phyloP scores from a whole-genome alignment of 495 filamentous ascomycete species.

The Podospora pseudocomata region DNA sequence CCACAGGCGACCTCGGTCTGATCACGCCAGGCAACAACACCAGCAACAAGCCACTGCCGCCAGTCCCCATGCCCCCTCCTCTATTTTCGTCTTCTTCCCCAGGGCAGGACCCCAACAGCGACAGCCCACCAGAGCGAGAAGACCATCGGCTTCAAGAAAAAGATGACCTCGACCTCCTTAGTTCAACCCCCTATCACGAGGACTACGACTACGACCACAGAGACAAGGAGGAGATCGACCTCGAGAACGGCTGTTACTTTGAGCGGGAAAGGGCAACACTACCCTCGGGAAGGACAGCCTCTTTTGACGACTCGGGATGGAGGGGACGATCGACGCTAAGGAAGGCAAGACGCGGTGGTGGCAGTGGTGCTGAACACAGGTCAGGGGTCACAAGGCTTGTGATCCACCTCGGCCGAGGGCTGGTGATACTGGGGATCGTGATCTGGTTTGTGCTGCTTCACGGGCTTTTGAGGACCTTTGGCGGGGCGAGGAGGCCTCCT shows the following conservation, averaged over 20 bases:
- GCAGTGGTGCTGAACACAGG: neutral
- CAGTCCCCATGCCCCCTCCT: neutral
- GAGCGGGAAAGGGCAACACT: neutral
- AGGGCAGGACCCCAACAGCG: neutral
- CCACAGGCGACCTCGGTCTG: neutral
- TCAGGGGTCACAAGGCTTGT: neutral
- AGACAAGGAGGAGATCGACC: neutral
- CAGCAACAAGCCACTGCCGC: neutral
- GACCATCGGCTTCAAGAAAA: neutral
- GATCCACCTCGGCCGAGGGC: neutral
- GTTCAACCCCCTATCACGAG: neutral
- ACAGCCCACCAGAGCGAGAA: neutral
- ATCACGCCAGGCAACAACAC: neutral
- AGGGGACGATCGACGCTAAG: neutral
- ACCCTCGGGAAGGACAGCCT: neutral
- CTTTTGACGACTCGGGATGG: neutral
- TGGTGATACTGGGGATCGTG: neutral
- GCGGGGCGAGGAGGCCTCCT: neutral
- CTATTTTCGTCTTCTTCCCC: neutral
- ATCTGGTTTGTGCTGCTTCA: neutral
- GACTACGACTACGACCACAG: neutral
- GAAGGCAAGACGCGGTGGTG: neutral
- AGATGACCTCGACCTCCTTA: neutral
- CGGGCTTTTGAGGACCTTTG: conserved; percentile 1
- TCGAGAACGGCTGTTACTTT: neutral